Percentiles rank a stretch among this genome's conserved stretches.
phyloP scores from a whole-genome alignment of 2,329 filamentous ascomycete genomes.

The Plenodomus lindquistii region DNA sequence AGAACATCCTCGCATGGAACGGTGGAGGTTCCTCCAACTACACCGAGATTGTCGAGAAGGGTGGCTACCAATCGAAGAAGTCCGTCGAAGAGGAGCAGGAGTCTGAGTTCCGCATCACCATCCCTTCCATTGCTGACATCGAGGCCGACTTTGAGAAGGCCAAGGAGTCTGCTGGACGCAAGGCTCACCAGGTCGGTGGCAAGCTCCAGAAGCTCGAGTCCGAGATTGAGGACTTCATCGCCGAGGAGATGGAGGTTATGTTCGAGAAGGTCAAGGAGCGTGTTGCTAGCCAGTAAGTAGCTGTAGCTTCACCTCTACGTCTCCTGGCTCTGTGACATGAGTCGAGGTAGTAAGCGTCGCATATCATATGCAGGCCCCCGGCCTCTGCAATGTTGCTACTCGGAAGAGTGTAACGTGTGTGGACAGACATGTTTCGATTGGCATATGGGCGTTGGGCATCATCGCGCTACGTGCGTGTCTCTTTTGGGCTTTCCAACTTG shows the following conservation, averaged over 20 bases:
- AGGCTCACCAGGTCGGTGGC: slow-evolving; percentile 49
- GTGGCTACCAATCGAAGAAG: slow-evolving; percentile 65
- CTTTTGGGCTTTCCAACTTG: background rate
- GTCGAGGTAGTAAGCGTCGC: background rate
- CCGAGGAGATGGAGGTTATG: slow-evolving; percentile 55
- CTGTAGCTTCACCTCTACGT: background rate
- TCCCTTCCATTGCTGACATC: slow-evolving; percentile 42
- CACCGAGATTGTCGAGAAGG: slow-evolving; percentile 74
- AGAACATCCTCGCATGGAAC: slow-evolving; percentile 98
- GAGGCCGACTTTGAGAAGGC: slow-evolving; percentile 43
- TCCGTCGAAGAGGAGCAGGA: slow-evolving; percentile 39
- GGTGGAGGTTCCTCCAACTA: slow-evolving; percentile 94
- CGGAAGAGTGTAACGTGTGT: background rate
- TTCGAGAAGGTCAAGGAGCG: slow-evolving; percentile 57
- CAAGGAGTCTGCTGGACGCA: slow-evolving; percentile 45
- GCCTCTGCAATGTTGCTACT: background rate
- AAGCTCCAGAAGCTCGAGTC: slow-evolving; percentile 52
- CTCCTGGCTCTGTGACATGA: background rate
- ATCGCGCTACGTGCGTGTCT: background rate
- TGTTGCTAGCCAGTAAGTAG: slow-evolving; percentile 38
- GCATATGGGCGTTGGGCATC: background rate
- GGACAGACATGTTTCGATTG: background rate
- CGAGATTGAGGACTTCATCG: slow-evolving; percentile 53
- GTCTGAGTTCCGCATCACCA: slow-evolving; percentile 41
- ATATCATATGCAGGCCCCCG: background rate